phyloP scores from a whole-genome alignment of 345 rosid genomes.

The Aquilaria sinensis region DNA sequence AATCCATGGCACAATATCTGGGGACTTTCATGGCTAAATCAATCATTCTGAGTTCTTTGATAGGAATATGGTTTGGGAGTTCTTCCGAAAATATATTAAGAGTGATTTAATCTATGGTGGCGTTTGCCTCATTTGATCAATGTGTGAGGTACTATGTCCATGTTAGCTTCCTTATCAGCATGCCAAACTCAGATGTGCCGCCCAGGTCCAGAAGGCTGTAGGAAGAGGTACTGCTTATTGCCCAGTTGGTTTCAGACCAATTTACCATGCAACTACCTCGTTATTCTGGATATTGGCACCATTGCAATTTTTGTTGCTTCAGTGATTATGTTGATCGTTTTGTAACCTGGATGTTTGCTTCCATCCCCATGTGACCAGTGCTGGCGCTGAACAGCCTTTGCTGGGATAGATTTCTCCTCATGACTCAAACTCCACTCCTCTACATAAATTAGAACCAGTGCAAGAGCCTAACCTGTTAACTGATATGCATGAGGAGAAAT shows the following conservation, averaged over 20 bases:
- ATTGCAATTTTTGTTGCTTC: slow-evolving; percentile 25
- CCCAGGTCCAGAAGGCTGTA: slow-evolving; percentile 18
- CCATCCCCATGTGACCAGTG: background rate
- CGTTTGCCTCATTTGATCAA: slow-evolving; percentile 27
- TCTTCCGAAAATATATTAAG: slow-evolving; percentile 14
- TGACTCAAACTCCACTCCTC: slow-evolving; percentile 17
- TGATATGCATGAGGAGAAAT: slow-evolving; percentile 8
- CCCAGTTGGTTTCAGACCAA: slow-evolving; percentile 21
- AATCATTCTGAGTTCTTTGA: slow-evolving; percentile 28
- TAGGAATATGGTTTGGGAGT: slow-evolving; percentile 25
- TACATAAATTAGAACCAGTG: slow-evolving; percentile 16
- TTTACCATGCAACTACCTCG: slow-evolving; percentile 25
- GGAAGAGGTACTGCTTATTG: slow-evolving; percentile 20
- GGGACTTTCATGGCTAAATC: slow-evolving; percentile 26
- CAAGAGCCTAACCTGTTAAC: background rate
- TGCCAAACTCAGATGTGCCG: slow-evolving; percentile 11
- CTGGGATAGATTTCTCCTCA: slow-evolving; percentile 9
- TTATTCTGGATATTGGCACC: slow-evolving; percentile 35
- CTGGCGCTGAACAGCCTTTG: slow-evolving; percentile 6
- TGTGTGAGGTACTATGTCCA: slow-evolving; percentile 19
- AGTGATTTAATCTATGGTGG: slow-evolving; percentile 17
- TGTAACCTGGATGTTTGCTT: slow-evolving; percentile 7
- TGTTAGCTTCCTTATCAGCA: slow-evolving; percentile 26
- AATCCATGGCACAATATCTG: too few species aligned
- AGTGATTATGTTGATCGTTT: slow-evolving; percentile 15